Base-by-base conservation (phyloP, 257 asterid genomes). In the Solanum appendiculatum region DNA sequence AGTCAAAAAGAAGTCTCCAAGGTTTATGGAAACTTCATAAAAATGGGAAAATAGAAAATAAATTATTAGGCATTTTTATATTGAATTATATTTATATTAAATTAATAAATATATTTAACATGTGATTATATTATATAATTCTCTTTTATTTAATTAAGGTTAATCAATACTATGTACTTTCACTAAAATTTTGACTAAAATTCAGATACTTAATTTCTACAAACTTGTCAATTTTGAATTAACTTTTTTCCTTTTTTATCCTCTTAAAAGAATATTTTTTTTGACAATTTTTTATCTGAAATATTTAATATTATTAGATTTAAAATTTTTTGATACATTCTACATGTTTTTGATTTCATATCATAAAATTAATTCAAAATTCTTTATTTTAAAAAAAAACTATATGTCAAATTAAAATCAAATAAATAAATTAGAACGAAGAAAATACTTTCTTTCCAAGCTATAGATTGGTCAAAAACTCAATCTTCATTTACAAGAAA, bases 231-330 rank as follows among this genome's bases (percentile, higher is more conserved):
- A 16, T 51, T 51, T 51, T 20, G 23, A 51, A 2, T 51, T 51
- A 51, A 16, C 60, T 0, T 51, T 2, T 46, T 51, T 51, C n/a
- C 58, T 11, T 16, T 51, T 51, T 16, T 51, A 51, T 18, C 18
- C 4, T 23, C 60, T 51, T 51, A 51, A 16, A 51, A 51, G 9
- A 6, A 10, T 51, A n/a, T 10, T 6, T 16, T 20, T 51, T 16
- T 51, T 5, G 1, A 51, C 2, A 51, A 0, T 0, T 2, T 2
- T 51, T n/a, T n/a, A n/a, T n/a, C n/a, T n/a, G n/a, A n/a, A n/a
- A n/a, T n/a, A n/a, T n/a, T n/a, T n/a, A n/a, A n/a, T n/a, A n/a
- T n/a, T n/a, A n/a, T n/a, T n/a, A n/a, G n/a, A n/a, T n/a, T n/a
- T n/a, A n/a, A n/a, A n/a, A n/a, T n/a, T n/a, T n/a, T n/a, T n/a